Conservation (phyloP, 352 stramenopile genomes). For the Sclerospora graminicola region DNA sequence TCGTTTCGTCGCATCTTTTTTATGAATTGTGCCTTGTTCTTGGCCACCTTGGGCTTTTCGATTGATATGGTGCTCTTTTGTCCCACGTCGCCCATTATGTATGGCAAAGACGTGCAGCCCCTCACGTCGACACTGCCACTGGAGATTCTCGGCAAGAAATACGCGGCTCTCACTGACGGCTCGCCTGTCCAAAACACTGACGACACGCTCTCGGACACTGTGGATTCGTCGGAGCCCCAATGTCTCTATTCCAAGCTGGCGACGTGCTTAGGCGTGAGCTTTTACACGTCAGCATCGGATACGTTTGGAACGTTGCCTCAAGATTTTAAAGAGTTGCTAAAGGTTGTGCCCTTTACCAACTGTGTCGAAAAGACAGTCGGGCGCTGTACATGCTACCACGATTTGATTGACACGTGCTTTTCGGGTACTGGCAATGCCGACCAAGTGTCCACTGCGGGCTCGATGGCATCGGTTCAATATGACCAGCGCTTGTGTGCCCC, state of each 20-base stretch:
- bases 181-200: conserved; percentile 18
- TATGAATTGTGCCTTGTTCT: conserved; percentile 67
- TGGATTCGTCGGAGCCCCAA: conserved; percentile 25
- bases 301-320: conserved; percentile 60
- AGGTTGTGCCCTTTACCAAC: conserved; percentile 35
- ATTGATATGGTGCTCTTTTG: conserved; percentile 71
- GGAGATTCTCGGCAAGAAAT: conserved; percentile 53
- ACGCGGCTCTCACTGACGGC: conserved; percentile 19
- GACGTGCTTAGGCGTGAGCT: conserved; percentile 48
- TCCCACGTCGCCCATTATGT: conserved; percentile 68
- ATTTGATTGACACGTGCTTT: conserved; percentile 36
- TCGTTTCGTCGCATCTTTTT: conserved; percentile 81
- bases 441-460: conserved; percentile 21
- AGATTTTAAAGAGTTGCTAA: conserved; percentile 53
- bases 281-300: conserved; percentile 25
- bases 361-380: conserved; percentile 29
- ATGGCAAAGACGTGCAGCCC: conserved; percentile 45
- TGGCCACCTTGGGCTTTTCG: conserved; percentile 51
- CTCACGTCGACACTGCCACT: conserved; percentile 11
- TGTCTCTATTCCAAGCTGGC: conserved; percentile 61
- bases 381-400: conserved; percentile 38
- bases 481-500: conserved; percentile 50
- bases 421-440: conserved; percentile 29
- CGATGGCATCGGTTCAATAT: conserved; percentile 23
- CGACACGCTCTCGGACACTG: conserved; percentile 17